These are phyloP conservation scores for Rhodotorula kratochvilovae DNA, from an alignment of 768 basidiomycete species.

Conservation along the genomic window DNA sequence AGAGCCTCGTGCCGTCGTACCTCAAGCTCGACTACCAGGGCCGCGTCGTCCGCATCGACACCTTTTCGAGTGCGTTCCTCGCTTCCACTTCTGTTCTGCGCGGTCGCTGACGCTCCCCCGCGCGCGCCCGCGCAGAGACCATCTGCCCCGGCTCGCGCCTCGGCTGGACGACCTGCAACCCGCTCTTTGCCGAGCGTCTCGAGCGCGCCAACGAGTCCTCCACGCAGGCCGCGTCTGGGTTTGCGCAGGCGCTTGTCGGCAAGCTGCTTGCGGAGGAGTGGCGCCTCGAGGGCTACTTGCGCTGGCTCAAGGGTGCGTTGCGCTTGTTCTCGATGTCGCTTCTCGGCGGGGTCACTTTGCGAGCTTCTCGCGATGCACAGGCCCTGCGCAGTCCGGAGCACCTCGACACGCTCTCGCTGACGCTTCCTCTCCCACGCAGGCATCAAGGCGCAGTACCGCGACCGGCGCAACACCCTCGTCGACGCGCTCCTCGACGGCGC, in stretches of 20 bases:
- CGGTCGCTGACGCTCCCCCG: not conserved
- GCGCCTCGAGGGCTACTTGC: constrained; percentile 66
- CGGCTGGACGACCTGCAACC: constrained; percentile 75
- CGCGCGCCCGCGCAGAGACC: constrained; percentile 51
- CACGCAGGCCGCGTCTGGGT: constrained; percentile 68
- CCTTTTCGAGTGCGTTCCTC: constrained; percentile 50
- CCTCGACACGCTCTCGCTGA: not conserved
- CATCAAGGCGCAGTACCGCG: constrained; percentile 57
- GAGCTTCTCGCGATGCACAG: not conserved
- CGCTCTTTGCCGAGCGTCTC: constrained; percentile 68
- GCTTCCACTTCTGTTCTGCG: not conserved
- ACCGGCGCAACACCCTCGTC: constrained; percentile 61
- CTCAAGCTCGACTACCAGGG: constrained; percentile 69
- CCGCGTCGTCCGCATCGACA: constrained; percentile 75
- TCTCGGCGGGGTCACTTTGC: not conserved
- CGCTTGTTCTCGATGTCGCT: not conserved
- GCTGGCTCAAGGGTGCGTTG: constrained; percentile 65
- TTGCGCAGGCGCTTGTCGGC: constrained; percentile 62
- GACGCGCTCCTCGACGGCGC: constrained; percentile 55
- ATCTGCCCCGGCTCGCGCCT: constrained; percentile 71
- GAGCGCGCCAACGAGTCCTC: constrained; percentile 65
- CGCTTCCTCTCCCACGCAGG: constrained; percentile 46
- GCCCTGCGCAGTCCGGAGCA: too few species aligned
- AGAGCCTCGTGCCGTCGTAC: constrained; percentile 44
- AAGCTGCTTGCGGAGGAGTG: constrained; percentile 60